These are phyloP conservation scores for Sporothrix globosa DNA, from an alignment of 2,329 filamentous ascomycete species.

Conservation along the genomic window DNA sequence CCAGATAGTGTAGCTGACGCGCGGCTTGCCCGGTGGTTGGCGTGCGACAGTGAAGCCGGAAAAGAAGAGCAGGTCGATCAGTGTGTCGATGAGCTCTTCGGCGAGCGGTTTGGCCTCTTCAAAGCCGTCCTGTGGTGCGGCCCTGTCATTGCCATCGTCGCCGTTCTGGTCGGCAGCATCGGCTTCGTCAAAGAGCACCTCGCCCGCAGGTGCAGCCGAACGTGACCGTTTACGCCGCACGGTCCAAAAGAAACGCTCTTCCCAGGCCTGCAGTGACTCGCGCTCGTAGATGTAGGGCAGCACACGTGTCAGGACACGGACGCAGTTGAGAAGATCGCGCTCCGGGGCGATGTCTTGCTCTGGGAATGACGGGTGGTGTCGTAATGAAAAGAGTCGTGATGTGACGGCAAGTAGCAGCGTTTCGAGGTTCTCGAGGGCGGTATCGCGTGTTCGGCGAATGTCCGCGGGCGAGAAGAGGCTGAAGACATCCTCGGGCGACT, in stretches of 20 bases:
- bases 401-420: constrained; percentile 82
- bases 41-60: constrained; percentile 83
- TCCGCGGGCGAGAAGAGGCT: constrained; percentile 89
- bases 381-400: constrained; percentile 78
- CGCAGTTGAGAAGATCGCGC: constrained; percentile 89
- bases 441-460: constrained; percentile 84
- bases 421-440: constrained; percentile 83
- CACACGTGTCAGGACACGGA: constrained; percentile 85
- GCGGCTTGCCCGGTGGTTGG: constrained; percentile 68
- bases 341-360: constrained; percentile 83
- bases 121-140: constrained; percentile 49
- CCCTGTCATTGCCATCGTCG: neutral
- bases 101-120: constrained; percentile 85
- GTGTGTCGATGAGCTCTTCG: constrained; percentile 87
- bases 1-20: constrained; percentile 94
- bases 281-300: constrained; percentile 92
- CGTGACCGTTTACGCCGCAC: constrained; percentile 71
- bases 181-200: constrained; percentile 83
- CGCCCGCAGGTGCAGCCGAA: constrained; percentile 65
- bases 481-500: constrained; percentile 94
- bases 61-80: constrained; percentile 89
- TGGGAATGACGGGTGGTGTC: constrained; percentile 88
- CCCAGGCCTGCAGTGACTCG: constrained; percentile 80
- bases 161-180: constrained; percentile 33
- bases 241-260: constrained; percentile 92